These are phyloP conservation scores for Coffea eugenioides DNA, from an alignment of 257 asterid species.

Conservation along the genomic window DNA sequence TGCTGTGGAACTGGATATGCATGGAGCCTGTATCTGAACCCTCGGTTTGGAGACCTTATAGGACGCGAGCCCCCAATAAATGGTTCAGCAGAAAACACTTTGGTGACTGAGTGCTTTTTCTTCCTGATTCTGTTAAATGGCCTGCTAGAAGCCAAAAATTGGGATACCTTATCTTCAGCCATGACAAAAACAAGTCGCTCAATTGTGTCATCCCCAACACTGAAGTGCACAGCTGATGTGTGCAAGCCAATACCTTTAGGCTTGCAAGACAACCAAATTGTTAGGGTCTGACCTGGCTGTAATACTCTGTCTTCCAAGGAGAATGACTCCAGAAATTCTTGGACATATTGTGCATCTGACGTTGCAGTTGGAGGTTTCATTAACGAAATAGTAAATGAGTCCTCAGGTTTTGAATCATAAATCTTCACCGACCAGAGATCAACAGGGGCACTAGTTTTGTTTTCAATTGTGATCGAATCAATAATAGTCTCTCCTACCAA, in stretches of 20 bases:
- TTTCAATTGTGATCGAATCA: slow-evolving; percentile 56
- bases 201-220: slow-evolving; percentile 66
- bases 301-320: slow-evolving; percentile 68
- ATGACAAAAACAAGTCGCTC: slow-evolving; percentile 71
- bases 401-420: slow-evolving; percentile 82
- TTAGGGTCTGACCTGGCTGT: slow-evolving; percentile 42
- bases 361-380: slow-evolving; percentile 72
- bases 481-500: slow-evolving; percentile 57
- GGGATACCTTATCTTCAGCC: slow-evolving; percentile 84
- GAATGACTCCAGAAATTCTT: slow-evolving; percentile 55
- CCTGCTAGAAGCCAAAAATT: slow-evolving; percentile 57
- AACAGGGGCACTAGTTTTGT: slow-evolving; percentile 46
- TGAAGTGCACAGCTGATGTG: slow-evolving; percentile 70
- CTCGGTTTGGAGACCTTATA: slow-evolving; percentile 32
- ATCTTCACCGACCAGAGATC: slow-evolving; percentile 76
- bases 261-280: slow-evolving; percentile 82
- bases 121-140: slow-evolving; percentile 57
- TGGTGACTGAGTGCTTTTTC: slow-evolving; percentile 46
- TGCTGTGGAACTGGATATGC: slow-evolving; percentile 54
- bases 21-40: slow-evolving; percentile 30
- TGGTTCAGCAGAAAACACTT: slow-evolving; percentile 34
- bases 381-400: slow-evolving; percentile 65
- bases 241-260: slow-evolving; percentile 86
- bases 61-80: slow-evolving; percentile 71
- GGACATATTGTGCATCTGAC: slow-evolving; percentile 50